phyloP scores from a whole-genome alignment of 371 early-diverging fungal species.

The Polyrhizophydium stewartii region DNA sequence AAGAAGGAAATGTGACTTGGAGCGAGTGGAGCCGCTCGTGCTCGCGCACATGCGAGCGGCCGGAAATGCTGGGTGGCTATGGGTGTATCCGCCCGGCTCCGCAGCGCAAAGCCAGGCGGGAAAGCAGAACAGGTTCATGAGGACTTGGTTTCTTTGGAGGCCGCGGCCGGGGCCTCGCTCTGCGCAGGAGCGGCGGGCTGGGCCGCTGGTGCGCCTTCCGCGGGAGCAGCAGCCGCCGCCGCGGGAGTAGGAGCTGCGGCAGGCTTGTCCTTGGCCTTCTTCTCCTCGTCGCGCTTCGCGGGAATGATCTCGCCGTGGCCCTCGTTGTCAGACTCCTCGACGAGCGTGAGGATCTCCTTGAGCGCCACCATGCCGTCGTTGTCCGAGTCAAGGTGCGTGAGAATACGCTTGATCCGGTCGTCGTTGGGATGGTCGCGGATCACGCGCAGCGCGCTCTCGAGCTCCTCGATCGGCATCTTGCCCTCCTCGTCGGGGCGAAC shows the following conservation, averaged over 20 bases:
- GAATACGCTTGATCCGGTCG: conserved; percentile 59
- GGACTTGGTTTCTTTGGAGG: no score
- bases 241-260: not conserved
- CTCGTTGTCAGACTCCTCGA: not conserved
- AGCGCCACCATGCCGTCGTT: conserved; percentile 42
- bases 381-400: conserved; percentile 60
- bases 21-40: no score
- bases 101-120: no score
- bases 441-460: conserved; percentile 58
- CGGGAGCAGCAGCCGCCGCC: conserved; percentile 15
- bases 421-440: conserved; percentile 61
- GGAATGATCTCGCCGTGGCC: not conserved
- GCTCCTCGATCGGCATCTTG: conserved; percentile 54
- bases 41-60: no score
- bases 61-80: no score
- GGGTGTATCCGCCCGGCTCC: no score
- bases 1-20: no score
- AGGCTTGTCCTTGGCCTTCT: not conserved
- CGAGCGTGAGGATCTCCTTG: not conserved
- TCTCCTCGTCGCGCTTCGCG: not conserved
- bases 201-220: no score
- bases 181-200: no score
- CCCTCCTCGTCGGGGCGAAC: conserved; percentile 44
- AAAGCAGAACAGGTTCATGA: no score
- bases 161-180: no score